A percentile compares a stretch with the other conserved stretches of the same genome.
Conservation (phyloP, 805 yeast species). For the Pichia gijzeniarum region DNA sequence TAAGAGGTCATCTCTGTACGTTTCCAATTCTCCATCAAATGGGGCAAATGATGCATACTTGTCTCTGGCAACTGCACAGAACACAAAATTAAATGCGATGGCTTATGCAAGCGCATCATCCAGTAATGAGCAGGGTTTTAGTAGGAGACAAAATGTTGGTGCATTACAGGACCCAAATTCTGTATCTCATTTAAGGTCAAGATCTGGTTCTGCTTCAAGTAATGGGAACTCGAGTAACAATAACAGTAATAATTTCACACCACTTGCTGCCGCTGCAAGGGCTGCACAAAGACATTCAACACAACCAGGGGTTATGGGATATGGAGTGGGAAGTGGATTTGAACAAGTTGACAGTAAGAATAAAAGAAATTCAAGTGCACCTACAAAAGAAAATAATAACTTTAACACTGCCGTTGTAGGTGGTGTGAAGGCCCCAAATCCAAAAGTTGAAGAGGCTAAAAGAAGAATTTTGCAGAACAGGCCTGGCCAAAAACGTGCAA, state of each 20-base stretch:
- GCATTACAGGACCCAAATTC: constrained; percentile 2
- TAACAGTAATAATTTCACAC: not conserved
- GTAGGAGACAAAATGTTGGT: not conserved
- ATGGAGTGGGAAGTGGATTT: not conserved
- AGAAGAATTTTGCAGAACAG: constrained; percentile 12
- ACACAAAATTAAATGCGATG: constrained; percentile 65
- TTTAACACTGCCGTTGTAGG: not conserved
- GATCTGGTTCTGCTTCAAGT: constrained; percentile 8
- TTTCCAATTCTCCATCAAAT: constrained; percentile 14
- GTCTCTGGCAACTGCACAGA: constrained; percentile 70
- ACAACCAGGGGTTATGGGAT: constrained; percentile 7
- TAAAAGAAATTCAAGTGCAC: not conserved
- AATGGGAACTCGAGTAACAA: not conserved
- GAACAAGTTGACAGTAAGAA: constrained; percentile 1
- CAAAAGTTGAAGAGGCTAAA: constrained; percentile 15
- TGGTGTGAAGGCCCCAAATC: constrained; percentile 9
- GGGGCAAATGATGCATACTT: constrained; percentile 56
- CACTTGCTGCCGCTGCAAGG: constrained; percentile 29
- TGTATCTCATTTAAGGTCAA: constrained; percentile 3
- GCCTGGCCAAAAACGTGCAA: constrained; percentile 36
- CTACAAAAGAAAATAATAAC: not conserved
- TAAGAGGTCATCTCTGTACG: constrained; percentile 15
- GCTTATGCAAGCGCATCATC: constrained; percentile 10
- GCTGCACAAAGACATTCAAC: constrained; percentile 23
- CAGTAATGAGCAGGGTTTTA: not conserved